A percentile compares a stretch with the other conserved stretches of the same genome.
phyloP scores from a whole-genome alignment of 2,329 filamentous ascomycete genomes.

The Nothophoma quercina region DNA sequence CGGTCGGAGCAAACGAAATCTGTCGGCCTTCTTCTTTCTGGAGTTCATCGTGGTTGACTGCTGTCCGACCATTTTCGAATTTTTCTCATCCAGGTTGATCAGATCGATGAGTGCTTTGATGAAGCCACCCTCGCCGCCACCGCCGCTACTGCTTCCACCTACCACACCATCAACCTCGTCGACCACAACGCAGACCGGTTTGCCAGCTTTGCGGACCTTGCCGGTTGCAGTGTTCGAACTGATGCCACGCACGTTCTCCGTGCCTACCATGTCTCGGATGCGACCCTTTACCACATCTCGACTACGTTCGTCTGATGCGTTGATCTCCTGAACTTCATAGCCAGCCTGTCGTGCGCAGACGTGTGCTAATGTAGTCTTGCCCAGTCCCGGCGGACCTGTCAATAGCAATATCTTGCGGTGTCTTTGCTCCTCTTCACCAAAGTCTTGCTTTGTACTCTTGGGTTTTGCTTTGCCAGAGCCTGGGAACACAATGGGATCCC shows the following conservation, averaged over 20 bases:
- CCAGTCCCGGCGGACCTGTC: slow-evolving; percentile 89
- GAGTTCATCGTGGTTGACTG: slow-evolving; percentile 42
- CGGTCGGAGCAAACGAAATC: slow-evolving; percentile 85
- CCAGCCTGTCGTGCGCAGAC: slow-evolving; percentile 95
- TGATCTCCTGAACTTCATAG: slow-evolving; percentile 96
- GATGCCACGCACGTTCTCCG: slow-evolving; percentile 85
- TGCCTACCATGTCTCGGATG: slow-evolving; percentile 90
- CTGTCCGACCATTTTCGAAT: slow-evolving; percentile 57
- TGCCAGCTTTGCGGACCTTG: slow-evolving; percentile 74
- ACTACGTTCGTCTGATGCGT: slow-evolving; percentile 94
- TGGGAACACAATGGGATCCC: slow-evolving; percentile 93
- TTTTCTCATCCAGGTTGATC: slow-evolving; percentile 85
- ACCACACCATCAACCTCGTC: slow-evolving; percentile 98
- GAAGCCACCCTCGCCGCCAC: slow-evolving; percentile 85
- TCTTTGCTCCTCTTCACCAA: slow-evolving; percentile 72
- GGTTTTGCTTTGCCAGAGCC: slow-evolving; percentile 68
- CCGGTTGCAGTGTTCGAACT: slow-evolving; percentile 62
- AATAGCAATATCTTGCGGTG: slow-evolving; percentile 90
- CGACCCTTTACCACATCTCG: slow-evolving; percentile 87
- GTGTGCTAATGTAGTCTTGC: slow-evolving; percentile 95
- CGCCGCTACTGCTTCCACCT: slow-evolving; percentile 71
- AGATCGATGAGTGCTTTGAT: slow-evolving; percentile 94
- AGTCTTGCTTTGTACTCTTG: slow-evolving; percentile 55
- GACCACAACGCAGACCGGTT: slow-evolving; percentile 90
- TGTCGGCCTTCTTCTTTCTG: slow-evolving; percentile 76